Evolutionary conservation across 345 rosid genomes (phyloP).

Genomic region (Populus tremula): DNA sequence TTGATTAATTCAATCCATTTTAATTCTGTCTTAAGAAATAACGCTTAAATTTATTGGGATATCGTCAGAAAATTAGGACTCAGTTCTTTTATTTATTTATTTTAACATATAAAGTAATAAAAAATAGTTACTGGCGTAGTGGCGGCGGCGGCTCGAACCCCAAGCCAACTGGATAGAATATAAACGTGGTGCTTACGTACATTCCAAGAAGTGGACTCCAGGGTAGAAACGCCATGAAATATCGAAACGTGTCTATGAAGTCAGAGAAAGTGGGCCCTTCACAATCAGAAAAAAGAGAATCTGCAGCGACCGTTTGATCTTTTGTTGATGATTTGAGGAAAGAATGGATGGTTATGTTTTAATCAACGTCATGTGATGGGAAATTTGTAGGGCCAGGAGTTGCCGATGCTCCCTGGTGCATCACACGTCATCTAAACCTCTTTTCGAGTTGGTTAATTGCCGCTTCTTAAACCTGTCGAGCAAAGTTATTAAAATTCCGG

Average conservation of each 20-base stretch:
- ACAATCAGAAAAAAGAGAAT: not conserved
- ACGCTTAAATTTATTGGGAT: no score
- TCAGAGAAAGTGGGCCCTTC: not conserved
- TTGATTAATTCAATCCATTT: no score
- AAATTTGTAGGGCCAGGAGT: not conserved
- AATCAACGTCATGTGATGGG: not conserved
- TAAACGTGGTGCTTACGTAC: not conserved
- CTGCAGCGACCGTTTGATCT: not conserved
- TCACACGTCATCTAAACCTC: not conserved
- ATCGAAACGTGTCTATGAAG: not conserved
- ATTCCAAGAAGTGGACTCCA: not conserved
- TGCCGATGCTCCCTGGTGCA: not conserved
- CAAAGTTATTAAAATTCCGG: no score
- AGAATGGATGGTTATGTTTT: not conserved
- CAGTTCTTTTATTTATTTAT: no score
- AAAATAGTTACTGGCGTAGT: not conserved
- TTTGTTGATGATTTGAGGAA: not conserved
- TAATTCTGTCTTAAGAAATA: no score
- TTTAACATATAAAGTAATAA: no score
- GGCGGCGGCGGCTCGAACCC: not conserved
- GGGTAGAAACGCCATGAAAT: not conserved
- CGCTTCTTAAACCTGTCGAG: not conserved
- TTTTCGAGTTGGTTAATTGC: not conserved
- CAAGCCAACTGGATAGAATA: not conserved
- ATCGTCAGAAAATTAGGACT: no score